Base-by-base conservation (phyloP, 2,329 filamentous ascomycete species). In the Sclerotinia sclerotiorum region DNA sequence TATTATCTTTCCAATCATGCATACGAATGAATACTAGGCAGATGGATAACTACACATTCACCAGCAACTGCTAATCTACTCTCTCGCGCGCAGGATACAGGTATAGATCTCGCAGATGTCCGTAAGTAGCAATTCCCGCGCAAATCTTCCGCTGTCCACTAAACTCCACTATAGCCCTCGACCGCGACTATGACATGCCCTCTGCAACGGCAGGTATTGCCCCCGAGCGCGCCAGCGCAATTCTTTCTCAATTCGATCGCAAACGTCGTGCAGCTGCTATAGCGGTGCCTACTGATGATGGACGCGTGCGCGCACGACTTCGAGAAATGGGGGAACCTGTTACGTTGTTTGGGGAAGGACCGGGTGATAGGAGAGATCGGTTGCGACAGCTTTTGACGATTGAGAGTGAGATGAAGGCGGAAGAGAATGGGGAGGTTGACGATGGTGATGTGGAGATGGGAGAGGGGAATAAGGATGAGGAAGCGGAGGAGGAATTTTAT, bases 401-500 rank as follows among this genome's bases (percentile, higher is more conserved):
- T 64, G 86, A 93, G 72, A 85, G 87, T 1, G 90, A 94, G 77
- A 85, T 86, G 72, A 81, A 81, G 21, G 83, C 81, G 29, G 79
- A 82, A 51, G 65, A 62, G 24, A 82, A 87, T 71, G 82, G 80
- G 1, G 88, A 85, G 65, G 89, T 89, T 73, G 88, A 85, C 64
- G 89, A 90, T 72, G 85, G 84, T 55, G 89, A 92, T 77, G 76
- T 82, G 27, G 80, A 82, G 56, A 89, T 88, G 81, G 78, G 79
- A 52, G 84, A 84, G 75, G 85, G 78, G 65, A 46, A 80, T 79
- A 24, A 88, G 24, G 74, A 75, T 57, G 92, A 94, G 60, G 92
- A 94, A 65, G 88, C 90, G 73, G 91, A 96, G 72, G 93, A 98
- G 76, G 95, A 99, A 74, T 99, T 97, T 79, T 99, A 97, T 78